phyloP scores from a whole-genome alignment of 768 basidiomycete species.

The Boletus vermiculosoides region DNA sequence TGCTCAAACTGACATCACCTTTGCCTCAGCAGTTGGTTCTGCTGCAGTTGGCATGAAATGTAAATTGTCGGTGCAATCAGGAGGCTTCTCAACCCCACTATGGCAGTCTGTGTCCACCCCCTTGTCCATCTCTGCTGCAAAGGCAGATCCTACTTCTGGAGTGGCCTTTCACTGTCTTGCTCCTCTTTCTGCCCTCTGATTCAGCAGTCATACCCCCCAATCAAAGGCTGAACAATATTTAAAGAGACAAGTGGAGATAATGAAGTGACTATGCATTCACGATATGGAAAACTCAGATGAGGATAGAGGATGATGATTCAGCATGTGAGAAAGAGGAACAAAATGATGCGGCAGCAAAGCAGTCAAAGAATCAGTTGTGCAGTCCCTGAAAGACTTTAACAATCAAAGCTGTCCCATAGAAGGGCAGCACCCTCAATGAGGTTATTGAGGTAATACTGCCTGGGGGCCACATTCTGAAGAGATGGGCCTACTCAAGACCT shows the following conservation, averaged over 20 bases:
- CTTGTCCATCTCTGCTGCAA: conserved; percentile 35
- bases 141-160: conserved; percentile 33
- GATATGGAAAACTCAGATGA: conserved; percentile 50
- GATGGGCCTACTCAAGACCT: conserved; percentile 70
- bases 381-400: conserved; percentile 30
- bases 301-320: conserved; percentile 47
- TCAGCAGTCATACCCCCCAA: conserved; percentile 30
- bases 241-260: conserved; percentile 57
- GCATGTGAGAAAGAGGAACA: conserved; percentile 50
- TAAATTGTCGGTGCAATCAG: conserved; percentile 48
- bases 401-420: conserved; percentile 32
- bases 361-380: conserved; percentile 25
- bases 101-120: conserved; percentile 45
- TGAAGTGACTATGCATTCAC: conserved; percentile 57
- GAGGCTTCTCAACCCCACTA: conserved; percentile 57
- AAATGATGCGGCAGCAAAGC: conserved; percentile 24
- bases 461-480: conserved; percentile 67
- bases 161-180: conserved; percentile 35
- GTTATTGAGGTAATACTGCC: conserved; percentile 70
- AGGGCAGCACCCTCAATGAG: conserved; percentile 49
- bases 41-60: conserved; percentile 49
- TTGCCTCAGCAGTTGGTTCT: no score
- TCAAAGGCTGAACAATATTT: conserved; percentile 38
- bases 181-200: conserved; percentile 32
- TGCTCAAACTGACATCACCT: no score